Evolutionary conservation across 148 eudicot genomes (phyloP).

Genomic region (Suaeda aralocaspica): DNA sequence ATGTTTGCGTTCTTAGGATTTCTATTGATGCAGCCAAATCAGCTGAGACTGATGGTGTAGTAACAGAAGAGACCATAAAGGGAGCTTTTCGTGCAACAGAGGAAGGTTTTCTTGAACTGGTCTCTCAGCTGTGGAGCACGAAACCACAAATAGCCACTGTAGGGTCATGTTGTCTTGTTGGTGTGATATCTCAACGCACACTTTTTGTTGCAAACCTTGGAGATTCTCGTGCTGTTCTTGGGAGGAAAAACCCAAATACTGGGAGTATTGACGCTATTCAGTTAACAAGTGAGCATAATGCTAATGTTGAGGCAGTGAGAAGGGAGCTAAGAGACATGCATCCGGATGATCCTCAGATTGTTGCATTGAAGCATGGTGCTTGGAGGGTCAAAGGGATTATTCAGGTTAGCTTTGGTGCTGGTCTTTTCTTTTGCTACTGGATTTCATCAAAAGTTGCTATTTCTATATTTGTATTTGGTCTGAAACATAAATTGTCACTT

Average conservation of each 20-base stretch:
- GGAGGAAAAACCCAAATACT: conserved; percentile 50
- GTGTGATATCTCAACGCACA: conserved; percentile 50
- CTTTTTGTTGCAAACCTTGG: conserved; percentile 66
- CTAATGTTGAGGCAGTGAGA: conserved; percentile 48
- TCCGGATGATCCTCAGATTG: conserved; percentile 68
- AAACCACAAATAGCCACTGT: conserved; percentile 55
- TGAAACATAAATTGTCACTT: too few relatives aligned
- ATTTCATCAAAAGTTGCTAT: too few relatives aligned
- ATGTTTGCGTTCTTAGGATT: conserved; percentile 37
- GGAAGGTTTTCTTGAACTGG: conserved; percentile 51
- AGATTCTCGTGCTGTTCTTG: conserved; percentile 74
- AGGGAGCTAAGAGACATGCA: conserved; percentile 50
- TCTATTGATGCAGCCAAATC: conserved; percentile 51
- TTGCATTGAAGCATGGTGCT: conserved; percentile 60
- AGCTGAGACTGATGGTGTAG: conserved; percentile 42
- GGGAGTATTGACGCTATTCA: conserved; percentile 53
- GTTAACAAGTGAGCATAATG: conserved; percentile 66
- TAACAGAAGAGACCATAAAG: conserved; percentile 54
- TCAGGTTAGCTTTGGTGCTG: conserved; percentile 41
- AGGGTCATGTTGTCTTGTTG: conserved; percentile 67
- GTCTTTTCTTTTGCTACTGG: conserved; percentile 9
- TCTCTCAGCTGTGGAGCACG: conserved; percentile 45
- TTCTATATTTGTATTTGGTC: too few relatives aligned
- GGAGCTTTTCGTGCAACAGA: conserved; percentile 60
- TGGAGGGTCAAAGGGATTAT: conserved; percentile 81